Base-by-base conservation (phyloP, 2,329 filamentous ascomycete species). In the Dactylellina haptotyla region DNA sequence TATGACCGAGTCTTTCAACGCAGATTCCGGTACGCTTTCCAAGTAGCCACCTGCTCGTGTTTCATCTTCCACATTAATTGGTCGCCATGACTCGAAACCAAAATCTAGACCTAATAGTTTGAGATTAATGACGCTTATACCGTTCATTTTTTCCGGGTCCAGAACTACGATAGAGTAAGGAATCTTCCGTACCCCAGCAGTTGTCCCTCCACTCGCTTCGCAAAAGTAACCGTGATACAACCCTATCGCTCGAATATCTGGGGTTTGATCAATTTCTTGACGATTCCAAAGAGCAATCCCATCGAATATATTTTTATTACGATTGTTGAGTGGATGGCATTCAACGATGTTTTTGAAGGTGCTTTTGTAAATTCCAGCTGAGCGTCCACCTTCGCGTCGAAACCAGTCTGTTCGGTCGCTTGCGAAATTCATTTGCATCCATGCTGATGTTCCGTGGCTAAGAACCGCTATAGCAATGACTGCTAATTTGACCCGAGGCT, bases 271-370 rank as follows among this genome's bases (percentile, higher is more conserved):
- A 25, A 37, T 28, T 4, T 1, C 23, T 2, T 43, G 4, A 10
- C 37, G 41, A 23, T 65, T 65, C 61, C 61, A 65, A 14, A 65
- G 56, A 6, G 61, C 18, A 8, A 56, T 30, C 9, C 37, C 61
- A 12, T 56, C 34, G 18, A 62, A 23, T 9, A 1, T 10, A 30
- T 30, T 34, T 20, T n/a, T 9, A 3, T 25, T n/a, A n/a, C 14
- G 1, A 18, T 2, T 9, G 18, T 34, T n/a, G 25, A 25, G n/a
- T 45, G 10, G 16, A n/a, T 62, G 43, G n/a, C 58, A 62, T 18
- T 53, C 32, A n/a, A 20, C 9, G 28, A 30, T 4, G 16, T 63
- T 25, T 9, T 34, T 23, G 23, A 43, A 53, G 20, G 9, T 53
- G 2, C 10, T 16, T 53, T 23, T 32, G 14, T 46, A 46, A 3